These are phyloP conservation scores for Fagopyrum esculentum DNA, from an alignment of 148 eudicot genomes.

Conservation along the genomic window DNA sequence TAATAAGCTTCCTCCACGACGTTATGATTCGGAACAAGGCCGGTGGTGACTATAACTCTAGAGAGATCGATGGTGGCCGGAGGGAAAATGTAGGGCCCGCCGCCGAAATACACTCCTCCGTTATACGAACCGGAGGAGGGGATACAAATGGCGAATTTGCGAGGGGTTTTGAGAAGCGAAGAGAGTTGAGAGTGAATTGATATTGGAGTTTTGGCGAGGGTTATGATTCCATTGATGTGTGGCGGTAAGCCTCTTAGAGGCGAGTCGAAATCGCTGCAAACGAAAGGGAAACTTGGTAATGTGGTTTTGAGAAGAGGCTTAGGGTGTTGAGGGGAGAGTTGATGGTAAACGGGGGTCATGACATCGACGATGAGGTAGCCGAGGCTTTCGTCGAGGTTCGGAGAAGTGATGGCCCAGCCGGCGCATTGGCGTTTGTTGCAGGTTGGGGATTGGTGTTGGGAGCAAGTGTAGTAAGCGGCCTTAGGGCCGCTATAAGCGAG, in stretches of 20 bases:
- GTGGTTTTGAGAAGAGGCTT: conserved; percentile 8
- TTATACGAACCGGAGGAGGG: conserved; percentile 19
- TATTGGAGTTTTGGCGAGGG: conserved; percentile 16
- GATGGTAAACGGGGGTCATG: conserved; percentile 6
- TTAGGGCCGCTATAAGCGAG: conserved; percentile 10
- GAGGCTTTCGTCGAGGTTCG: not conserved
- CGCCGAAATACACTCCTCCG: conserved; percentile 33
- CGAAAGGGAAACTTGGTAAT: conserved; percentile 19
- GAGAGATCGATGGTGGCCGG: conserved; percentile 19
- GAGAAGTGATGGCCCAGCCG: conserved; percentile 10
- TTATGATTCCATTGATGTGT: conserved; percentile 23
- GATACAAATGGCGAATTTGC: conserved; percentile 35
- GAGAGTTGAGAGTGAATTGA: conserved; percentile 28
- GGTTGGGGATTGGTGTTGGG: not conserved
- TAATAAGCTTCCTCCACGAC: conserved; percentile 24
- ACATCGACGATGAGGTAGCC: not conserved
- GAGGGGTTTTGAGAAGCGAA: conserved; percentile 19
- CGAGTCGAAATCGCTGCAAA: conserved; percentile 12
- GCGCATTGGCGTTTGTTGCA: conserved; percentile 9
- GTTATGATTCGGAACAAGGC: conserved; percentile 28
- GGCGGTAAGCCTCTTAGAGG: conserved; percentile 22
- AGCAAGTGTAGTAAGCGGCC: not conserved
- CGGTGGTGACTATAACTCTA: conserved; percentile 20
- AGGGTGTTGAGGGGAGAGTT: not conserved
- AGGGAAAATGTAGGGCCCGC: conserved; percentile 23